Percentiles rank a stretch among this genome's conserved stretches.
Evolutionary conservation across 2,329 filamentous ascomycete genomes (phyloP).

Genomic region (Aspergillus sp.): DNA sequence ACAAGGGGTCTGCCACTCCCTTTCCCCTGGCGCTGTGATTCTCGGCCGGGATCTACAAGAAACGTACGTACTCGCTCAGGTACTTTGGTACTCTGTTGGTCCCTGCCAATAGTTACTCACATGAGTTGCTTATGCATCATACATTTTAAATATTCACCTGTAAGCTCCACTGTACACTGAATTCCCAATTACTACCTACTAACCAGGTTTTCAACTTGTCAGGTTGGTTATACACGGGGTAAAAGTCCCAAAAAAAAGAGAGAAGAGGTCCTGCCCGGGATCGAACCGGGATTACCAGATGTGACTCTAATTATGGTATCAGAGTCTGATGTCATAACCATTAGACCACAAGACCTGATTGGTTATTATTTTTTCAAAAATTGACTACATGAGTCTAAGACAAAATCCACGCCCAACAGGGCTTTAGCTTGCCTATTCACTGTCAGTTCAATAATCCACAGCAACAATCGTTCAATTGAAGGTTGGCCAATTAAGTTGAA

Average conservation of each 20-base stretch:
- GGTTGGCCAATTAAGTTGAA: too few species aligned
- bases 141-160: not conserved
- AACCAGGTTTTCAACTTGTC: too few species aligned
- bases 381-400: not conserved
- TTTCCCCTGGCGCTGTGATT: not conserved
- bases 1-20: not conserved
- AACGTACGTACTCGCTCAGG: too few species aligned
- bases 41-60: not conserved
- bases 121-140: not conserved
- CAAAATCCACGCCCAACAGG: not conserved
- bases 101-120: not conserved
- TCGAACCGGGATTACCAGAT: slow-evolving; percentile 15
- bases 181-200: too few species aligned
- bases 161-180: too few species aligned
- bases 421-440: too few species aligned
- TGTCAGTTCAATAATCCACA: too few species aligned
- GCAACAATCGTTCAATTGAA: too few species aligned
- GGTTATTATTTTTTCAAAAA: not conserved
- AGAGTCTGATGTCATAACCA: slow-evolving; percentile 16
- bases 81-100: too few species aligned
- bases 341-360: slow-evolving; percentile 13
- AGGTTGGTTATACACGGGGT: not conserved
- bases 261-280: slow-evolving; percentile 12
- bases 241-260: not conserved
- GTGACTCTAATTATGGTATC: slow-evolving; percentile 4